Evolutionary conservation across 352 stramenopile genomes (phyloP).

Genomic region (Thraustochytrium aureum): DNA sequence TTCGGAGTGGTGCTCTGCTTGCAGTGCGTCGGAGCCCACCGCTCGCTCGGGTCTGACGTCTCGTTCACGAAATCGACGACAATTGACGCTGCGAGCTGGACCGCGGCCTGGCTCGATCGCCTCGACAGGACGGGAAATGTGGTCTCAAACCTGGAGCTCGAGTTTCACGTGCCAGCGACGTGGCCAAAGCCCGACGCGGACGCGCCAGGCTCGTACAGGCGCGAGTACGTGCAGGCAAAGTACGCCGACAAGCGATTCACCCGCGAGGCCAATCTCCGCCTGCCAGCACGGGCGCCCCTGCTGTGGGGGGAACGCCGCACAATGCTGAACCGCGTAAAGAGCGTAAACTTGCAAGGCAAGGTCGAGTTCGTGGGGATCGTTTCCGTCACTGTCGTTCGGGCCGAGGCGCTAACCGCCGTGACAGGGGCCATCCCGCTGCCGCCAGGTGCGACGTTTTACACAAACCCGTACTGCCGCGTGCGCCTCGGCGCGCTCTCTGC

Average conservation of each 20-base stretch:
- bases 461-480: constrained; percentile 38
- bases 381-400: constrained; percentile 13
- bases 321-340: background rate
- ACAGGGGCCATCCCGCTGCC: constrained; percentile 25
- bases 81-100: constrained; percentile 30
- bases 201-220: constrained; percentile 12
- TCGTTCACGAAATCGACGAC: constrained; percentile 52
- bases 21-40: constrained; percentile 28
- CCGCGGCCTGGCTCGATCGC: background rate
- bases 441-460: constrained; percentile 18
- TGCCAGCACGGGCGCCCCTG: background rate
- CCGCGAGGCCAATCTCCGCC: background rate
- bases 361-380: constrained; percentile 52
- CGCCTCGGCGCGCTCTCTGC: constrained; percentile 8
- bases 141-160: constrained; percentile 6
- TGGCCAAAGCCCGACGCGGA: constrained; percentile 20
- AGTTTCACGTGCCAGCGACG: constrained; percentile 20
- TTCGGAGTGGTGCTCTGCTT: constrained; percentile 42
- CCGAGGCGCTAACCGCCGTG: constrained; percentile 16
- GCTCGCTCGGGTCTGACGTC: constrained; percentile 35
- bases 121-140: constrained; percentile 8
- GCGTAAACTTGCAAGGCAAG: background rate
- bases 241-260: constrained; percentile 30
- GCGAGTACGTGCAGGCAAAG: constrained; percentile 30
- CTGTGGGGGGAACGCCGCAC: constrained; percentile 14